phyloP scores from a whole-genome alignment of 352 stramenopile species.

The Phytopythium helicoides region DNA sequence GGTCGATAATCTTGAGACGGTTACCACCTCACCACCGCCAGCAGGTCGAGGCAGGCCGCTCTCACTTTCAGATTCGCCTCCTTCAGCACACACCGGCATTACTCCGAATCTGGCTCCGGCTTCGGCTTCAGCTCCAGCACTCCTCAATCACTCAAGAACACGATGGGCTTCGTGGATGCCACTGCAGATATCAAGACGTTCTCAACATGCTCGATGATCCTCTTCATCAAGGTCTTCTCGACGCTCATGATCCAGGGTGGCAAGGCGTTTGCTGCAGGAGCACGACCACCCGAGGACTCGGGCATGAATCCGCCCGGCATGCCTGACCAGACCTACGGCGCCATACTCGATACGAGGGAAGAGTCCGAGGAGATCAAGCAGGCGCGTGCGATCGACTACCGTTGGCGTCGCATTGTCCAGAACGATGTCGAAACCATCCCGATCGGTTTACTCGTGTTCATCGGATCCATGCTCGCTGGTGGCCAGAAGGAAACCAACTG shows the following conservation, averaged over 20 bases:
- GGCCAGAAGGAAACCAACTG: slow-evolving; percentile 42
- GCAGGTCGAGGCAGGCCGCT: too few relatives aligned
- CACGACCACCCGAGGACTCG: slow-evolving; percentile 43
- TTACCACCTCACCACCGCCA: too few relatives aligned
- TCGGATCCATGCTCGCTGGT: slow-evolving; percentile 39
- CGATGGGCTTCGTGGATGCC: slow-evolving; percentile 14
- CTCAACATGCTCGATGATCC: slow-evolving; percentile 21
- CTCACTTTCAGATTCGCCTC: too few relatives aligned
- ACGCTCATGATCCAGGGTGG: slow-evolving; percentile 29
- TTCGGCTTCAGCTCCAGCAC: neutral
- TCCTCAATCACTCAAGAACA: neutral
- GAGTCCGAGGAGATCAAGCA: slow-evolving; percentile 20
- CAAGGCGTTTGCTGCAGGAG: slow-evolving; percentile 32
- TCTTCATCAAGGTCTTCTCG: slow-evolving; percentile 35
- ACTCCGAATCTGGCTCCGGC: too few relatives aligned
- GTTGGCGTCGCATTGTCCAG: slow-evolving; percentile 46
- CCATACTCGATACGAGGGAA: slow-evolving; percentile 20
- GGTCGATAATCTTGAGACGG: too few relatives aligned
- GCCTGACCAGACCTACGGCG: slow-evolving; percentile 24
- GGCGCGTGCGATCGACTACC: slow-evolving; percentile 22
- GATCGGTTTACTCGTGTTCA: slow-evolving; percentile 26
- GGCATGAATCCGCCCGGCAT: slow-evolving; percentile 13
- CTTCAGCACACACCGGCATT: neutral
- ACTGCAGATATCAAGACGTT: slow-evolving; percentile 34
- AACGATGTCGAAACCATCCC: slow-evolving; percentile 71